Conservation (phyloP, 371 early-diverging fungal species). For the Caulochytrium protostelioides region DNA sequence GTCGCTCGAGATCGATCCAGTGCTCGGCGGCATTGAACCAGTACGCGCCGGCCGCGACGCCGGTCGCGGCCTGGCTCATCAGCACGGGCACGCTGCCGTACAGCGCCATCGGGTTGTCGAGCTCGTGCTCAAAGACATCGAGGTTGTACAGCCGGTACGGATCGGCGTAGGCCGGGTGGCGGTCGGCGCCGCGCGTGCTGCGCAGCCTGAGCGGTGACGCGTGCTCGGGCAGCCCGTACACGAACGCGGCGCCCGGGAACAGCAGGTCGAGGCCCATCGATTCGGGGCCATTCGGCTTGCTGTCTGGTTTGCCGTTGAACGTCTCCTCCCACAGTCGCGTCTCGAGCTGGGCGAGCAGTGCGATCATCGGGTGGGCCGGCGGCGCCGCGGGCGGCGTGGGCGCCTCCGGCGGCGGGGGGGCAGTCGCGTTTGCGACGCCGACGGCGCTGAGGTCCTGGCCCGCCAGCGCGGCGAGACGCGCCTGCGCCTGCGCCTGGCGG, state of each 20-base stretch:
- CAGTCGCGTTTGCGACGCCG: too few relatives aligned
- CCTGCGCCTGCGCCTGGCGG: conserved; percentile 7
- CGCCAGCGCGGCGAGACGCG: conserved; percentile 16
- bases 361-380: conserved; percentile 1
- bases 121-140: conserved; percentile 88
- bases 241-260: conserved; percentile 64
- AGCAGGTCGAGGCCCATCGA: conserved; percentile 77
- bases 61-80: conserved; percentile 52
- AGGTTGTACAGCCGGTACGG: conserved; percentile 94
- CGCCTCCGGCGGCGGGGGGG: too few relatives aligned
- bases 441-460: too few relatives aligned
- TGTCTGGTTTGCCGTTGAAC: conserved; percentile 65
- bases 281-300: conserved; percentile 77
- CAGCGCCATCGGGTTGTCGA: conserved; percentile 81
- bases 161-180: conserved; percentile 48
- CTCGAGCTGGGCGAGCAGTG: conserved; percentile 14
- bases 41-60: conserved; percentile 45
- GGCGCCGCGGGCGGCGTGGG: too few relatives aligned
- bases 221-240: conserved; percentile 93
- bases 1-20: conserved; percentile 81
- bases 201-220: conserved; percentile 60
- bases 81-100: conserved; percentile 90
- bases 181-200: conserved; percentile 34
- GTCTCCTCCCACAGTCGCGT: conserved; percentile 70
- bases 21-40: conserved; percentile 89